A percentile compares a stretch with the other conserved stretches of the same genome.
Conservation (phyloP, 805 yeast genomes). For the Cyberlindnera euphorbiiphila region DNA sequence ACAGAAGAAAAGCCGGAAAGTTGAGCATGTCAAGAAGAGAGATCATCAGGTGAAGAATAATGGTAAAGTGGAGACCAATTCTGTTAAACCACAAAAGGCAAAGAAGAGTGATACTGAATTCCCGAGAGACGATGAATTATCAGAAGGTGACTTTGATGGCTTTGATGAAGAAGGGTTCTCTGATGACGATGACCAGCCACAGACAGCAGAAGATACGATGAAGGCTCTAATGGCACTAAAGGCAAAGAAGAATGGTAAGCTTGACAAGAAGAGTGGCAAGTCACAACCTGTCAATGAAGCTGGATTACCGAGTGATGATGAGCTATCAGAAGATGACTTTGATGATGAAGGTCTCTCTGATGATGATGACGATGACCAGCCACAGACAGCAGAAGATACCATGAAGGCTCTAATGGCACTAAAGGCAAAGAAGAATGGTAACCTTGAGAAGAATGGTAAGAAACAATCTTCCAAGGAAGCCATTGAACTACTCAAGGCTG, state of each 20-base stretch:
- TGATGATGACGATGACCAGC: constrained; percentile 20
- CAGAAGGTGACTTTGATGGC: constrained; percentile 20
- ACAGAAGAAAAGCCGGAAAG: constrained; percentile 31
- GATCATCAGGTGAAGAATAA: constrained; percentile 16
- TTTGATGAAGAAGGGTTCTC: constrained; percentile 24
- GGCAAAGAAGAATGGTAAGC: constrained; percentile 10
- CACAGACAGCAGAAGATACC: constrained; percentile 37
- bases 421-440: constrained; percentile 13
- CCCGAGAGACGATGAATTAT: constrained; percentile 12
- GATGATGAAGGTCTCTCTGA: constrained; percentile 26
- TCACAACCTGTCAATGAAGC: no score
- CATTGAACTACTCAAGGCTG: constrained; percentile 38
- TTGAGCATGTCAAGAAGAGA: constrained; percentile 7
- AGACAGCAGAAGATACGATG: constrained; percentile 40
- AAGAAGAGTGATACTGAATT: no score
- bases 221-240: constrained; percentile 35
- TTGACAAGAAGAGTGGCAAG: constrained; percentile 15
- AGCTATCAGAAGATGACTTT: constrained; percentile 16
- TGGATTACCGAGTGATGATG: constrained; percentile 15
- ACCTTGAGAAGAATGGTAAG: constrained; percentile 1
- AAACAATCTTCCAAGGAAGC: constrained; percentile 36
- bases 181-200: constrained; percentile 20
- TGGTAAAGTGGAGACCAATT: no score
- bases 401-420: constrained; percentile 38
- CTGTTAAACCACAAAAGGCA: no score